Evolutionary conservation across 306 rosid genomes (phyloP), one percentile per base, ranked within the genome.

Genomic region (Oemleria cerasiformis): DNA sequence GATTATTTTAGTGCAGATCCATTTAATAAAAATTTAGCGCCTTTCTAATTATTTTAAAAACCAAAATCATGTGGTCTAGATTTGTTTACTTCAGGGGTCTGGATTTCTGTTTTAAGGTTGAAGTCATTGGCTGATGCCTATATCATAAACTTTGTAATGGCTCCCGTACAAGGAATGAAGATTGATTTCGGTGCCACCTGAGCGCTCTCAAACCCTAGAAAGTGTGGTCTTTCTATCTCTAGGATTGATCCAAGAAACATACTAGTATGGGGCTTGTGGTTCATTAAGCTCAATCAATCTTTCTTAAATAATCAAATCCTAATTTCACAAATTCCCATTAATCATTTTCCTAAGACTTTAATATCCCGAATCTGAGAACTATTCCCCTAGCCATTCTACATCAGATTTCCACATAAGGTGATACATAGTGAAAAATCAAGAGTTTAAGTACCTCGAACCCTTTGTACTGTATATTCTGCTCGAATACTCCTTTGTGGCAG

Each of bases 401-500:
- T 16, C 13, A 64, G 66, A 68, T 66, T 70, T 63, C 43, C 53
- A 6, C 23, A 43, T 34, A 71, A 74, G 68, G 65, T 67, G 30
- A 66, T 34, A 42, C 16, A 71, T 49, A 56, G 47, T 68, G 7
- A 50, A 67, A 34, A 63, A 71, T 64, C 69, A 63, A 69, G 41
- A 30, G 38, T 68, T 67, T 63, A 61, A 64, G 41, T 81, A 94
- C 99, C 99, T 84, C 65, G 85, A 57, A 94, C 89, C 79, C 99
- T 81, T 77, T 89, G 92, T 67, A 87, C 90, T 5, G 91, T 85
- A 79, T 91, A 94, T 76, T 94, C 97, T 70, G 96, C 90, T 45
- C 84, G 87, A 71, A 91, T 83, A 75, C 92, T 88, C 78, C 91
- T 91, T 78, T 89, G 97, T 11, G 96, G 98, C 19, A 93, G 90